A percentile compares a stretch with the other conserved stretches of the same genome.
These are phyloP conservation scores for Pseudopediastrum boryanum DNA, from an alignment of 139 green algal genomes.

Conservation along the genomic window DNA sequence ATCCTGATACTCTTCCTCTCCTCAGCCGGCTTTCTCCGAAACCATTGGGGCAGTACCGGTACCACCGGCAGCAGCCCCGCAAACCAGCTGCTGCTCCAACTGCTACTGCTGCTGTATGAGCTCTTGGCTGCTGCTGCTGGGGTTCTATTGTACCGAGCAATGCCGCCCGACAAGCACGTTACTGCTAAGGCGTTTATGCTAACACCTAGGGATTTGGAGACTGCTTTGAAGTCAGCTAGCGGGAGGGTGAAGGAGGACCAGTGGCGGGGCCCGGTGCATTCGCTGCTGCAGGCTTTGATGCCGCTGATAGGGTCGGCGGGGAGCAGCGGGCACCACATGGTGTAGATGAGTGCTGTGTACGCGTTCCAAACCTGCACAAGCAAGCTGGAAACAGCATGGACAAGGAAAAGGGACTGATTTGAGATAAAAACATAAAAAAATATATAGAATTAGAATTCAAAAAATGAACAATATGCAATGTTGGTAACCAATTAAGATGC, in stretches of 20 bases:
- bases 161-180: constrained; percentile 21
- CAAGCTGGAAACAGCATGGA: no score
- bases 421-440: no score
- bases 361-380: constrained; percentile 13
- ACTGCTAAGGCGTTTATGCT: constrained; percentile 37
- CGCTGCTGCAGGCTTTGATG: constrained; percentile 18
- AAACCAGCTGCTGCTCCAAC: background rate
- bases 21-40: background rate
- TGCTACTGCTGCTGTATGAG: background rate
- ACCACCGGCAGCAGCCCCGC: background rate
- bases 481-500: no score
- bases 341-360: constrained; percentile 26
- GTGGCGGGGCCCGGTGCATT: constrained; percentile 6
- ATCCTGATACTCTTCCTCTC: background rate
- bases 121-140: no score
- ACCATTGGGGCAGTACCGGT: background rate
- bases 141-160: constrained; percentile 31
- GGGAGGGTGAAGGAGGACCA: constrained; percentile 20
- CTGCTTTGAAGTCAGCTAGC: constrained; percentile 19
- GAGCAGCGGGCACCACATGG: background rate
- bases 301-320: constrained; percentile 9
- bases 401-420: no score
- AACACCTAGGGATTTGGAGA: background rate
- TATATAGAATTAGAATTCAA: no score
- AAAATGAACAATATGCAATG: no score